Conservation (phyloP, 148 eudicot genomes). For the Diospyros kaki region DNA sequence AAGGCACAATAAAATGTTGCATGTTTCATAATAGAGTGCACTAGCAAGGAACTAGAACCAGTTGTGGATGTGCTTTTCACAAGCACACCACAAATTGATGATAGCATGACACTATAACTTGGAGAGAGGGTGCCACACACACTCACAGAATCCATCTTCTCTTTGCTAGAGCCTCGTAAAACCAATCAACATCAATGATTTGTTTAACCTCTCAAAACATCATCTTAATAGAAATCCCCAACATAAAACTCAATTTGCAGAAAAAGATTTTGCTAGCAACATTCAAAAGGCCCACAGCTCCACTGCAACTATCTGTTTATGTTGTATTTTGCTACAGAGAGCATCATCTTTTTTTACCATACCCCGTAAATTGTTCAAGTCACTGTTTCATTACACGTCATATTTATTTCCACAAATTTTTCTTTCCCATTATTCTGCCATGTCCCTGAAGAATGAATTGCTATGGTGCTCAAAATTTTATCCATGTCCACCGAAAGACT, state of each 20-base stretch:
- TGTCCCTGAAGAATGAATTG: neutral
- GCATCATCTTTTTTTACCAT: neutral
- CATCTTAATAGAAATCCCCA: neutral
- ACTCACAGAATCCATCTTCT: neutral
- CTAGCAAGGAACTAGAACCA: neutral
- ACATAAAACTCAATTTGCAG: neutral
- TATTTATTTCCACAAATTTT: neutral
- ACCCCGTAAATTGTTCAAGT: neutral
- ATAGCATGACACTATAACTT: neutral
- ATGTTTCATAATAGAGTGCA: neutral
- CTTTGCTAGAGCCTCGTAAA: neutral
- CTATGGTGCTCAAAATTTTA: neutral
- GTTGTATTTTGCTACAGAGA: neutral
- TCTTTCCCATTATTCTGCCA: neutral
- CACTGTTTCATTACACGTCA: neutral
- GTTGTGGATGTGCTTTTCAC: neutral
- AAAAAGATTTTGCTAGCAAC: neutral
- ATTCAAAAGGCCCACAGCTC: neutral
- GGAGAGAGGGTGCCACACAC: neutral
- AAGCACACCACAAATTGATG: neutral
- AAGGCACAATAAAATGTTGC: neutral
- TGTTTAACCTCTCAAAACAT: neutral
- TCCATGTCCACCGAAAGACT: neutral
- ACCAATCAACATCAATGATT: neutral
- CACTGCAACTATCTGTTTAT: neutral